Evolutionary conservation across 176 grass and related monocot species (phyloP).

Genomic region (Avena atlantica): DNA sequence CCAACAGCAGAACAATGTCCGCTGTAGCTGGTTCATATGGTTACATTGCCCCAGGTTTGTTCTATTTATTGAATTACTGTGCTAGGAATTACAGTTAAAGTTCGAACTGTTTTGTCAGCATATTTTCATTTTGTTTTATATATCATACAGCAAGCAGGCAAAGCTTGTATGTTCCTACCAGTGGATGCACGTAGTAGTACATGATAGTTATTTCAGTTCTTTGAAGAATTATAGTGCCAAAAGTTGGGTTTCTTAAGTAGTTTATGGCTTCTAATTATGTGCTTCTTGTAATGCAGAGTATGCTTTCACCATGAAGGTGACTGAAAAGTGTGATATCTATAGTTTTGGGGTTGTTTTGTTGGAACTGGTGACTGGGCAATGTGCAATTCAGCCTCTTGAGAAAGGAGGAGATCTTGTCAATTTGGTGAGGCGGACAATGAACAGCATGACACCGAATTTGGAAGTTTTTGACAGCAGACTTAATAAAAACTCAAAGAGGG

Average conservation of each 20-base stretch:
- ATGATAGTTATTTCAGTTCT: constrained; percentile 29
- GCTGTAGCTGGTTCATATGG: constrained; percentile 91
- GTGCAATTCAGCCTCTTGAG: constrained; percentile 90
- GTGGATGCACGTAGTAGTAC: neutral
- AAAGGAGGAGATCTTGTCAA: constrained; percentile 99
- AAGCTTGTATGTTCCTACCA: constrained; percentile 1
- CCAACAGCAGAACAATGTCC: constrained; percentile 90
- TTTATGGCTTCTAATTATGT: constrained; percentile 39
- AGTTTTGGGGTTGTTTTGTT: constrained; percentile 91
- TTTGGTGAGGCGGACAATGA: constrained; percentile 72
- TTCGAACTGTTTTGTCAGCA: neutral
- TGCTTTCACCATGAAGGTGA: constrained; percentile 99
- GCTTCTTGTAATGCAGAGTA: constrained; percentile 69
- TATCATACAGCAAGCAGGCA: constrained; percentile 7
- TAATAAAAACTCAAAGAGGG: constrained; percentile 59
- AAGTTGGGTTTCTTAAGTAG: constrained; percentile 23
- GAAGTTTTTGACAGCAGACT: constrained; percentile 78
- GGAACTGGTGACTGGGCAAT: constrained; percentile 85
- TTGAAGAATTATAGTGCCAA: constrained; percentile 6
- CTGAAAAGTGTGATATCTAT: constrained; percentile 94
- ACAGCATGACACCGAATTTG: constrained; percentile 46
- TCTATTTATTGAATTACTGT: neutral
- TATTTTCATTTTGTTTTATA: constrained; percentile 4
- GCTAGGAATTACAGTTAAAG: constrained; percentile 5
- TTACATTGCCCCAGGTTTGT: constrained; percentile 91